phyloP scores from a whole-genome alignment of 805 yeast species.

The Osmozyma mogii region DNA sequence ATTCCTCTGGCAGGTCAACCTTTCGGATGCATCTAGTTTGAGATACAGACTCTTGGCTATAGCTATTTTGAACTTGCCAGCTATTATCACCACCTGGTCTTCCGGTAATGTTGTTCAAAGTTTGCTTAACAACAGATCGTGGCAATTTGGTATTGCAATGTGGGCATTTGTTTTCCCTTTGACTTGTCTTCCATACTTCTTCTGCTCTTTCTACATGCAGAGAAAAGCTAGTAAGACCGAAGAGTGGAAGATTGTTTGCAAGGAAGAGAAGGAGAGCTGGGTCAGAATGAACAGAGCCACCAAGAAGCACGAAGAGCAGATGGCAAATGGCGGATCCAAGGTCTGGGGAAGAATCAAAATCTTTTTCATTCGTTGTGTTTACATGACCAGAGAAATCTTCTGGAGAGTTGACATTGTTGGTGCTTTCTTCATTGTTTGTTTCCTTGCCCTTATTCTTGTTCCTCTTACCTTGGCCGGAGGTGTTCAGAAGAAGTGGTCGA shows the following conservation, averaged over 20 bases:
- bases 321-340: no score
- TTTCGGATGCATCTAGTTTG: conserved; percentile 13
- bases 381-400: no score
- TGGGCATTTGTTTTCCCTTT: conserved; percentile 18
- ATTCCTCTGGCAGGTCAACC: conserved; percentile 9
- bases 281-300: conserved; percentile 5
- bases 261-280: background rate
- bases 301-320: conserved; percentile 3
- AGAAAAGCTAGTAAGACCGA: conserved; percentile 11
- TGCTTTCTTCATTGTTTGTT: conserved; percentile 22
- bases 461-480: conserved; percentile 28
- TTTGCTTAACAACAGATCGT: conserved; percentile 5
- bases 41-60: conserved; percentile 13
- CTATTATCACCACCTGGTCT: conserved; percentile 15
- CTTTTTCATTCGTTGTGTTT: no score
- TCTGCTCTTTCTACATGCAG: conserved; percentile 11
- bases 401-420: conserved; percentile 32
- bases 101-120: conserved; percentile 12
- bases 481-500: conserved; percentile 11
- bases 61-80: conserved; percentile 12
- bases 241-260: conserved; percentile 10
- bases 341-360: conserved; percentile 4
- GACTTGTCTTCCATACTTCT: conserved; percentile 11
- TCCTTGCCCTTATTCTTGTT: conserved; percentile 25
- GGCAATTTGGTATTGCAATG: conserved; percentile 16